Percentiles rank a stretch among this genome's conserved stretches.
Evolutionary conservation across 495 filamentous ascomycete species (phyloP).

Genomic region (Podospora australis): DNA sequence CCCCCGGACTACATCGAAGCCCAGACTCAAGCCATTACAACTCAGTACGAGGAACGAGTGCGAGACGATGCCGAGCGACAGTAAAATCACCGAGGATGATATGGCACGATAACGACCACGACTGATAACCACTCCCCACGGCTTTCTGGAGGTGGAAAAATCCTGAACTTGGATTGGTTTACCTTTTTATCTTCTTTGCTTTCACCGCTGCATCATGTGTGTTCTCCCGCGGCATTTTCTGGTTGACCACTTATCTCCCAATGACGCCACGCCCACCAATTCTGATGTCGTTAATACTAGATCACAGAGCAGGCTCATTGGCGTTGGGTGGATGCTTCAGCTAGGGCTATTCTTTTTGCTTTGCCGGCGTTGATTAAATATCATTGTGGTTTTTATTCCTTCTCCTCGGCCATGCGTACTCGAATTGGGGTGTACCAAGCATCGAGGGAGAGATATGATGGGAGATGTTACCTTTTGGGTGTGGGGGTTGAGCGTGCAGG

Average conservation of each 20-base stretch:
- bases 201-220: no score
- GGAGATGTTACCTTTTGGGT: no score
- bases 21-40: slow-evolving; percentile 66
- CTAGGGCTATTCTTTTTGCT: background rate
- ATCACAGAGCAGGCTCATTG: no score
- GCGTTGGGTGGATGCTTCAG: background rate
- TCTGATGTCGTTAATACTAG: no score
- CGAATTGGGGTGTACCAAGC: no score
- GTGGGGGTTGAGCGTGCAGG: no score
- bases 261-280: background rate
- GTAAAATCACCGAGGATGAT: slow-evolving; percentile 9
- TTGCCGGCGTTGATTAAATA: no score
- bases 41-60: slow-evolving; percentile 41
- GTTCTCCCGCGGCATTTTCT: background rate
- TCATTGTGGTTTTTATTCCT: no score
- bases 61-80: slow-evolving; percentile 41
- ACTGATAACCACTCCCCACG: no score
- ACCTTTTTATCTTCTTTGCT: background rate
- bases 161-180: background rate
- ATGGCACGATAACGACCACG: no score
- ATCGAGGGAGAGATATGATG: no score
- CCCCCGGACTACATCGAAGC: slow-evolving; percentile 92
- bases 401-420: no score
- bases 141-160: background rate
- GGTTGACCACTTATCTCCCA: background rate